These are phyloP conservation scores for Litsea cubeba DNA, from an alignment of 164 flowering plant species.

Conservation along the genomic window DNA sequence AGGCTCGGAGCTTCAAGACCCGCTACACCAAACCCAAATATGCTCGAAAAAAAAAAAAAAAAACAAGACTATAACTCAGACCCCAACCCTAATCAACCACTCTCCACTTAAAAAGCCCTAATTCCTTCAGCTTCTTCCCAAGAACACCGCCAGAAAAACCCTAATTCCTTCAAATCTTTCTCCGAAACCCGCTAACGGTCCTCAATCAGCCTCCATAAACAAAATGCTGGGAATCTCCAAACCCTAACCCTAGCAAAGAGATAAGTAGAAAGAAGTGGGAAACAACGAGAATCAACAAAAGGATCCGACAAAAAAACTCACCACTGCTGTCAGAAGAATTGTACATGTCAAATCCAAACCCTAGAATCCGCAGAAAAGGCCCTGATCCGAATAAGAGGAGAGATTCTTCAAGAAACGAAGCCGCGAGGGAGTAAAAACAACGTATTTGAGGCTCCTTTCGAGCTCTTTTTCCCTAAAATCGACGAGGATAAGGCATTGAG, in stretches of 20 bases:
- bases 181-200: constrained; percentile 1
- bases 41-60: neutral
- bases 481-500: too few species aligned
- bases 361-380: neutral
- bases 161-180: constrained; percentile 1
- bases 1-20: too few species aligned
- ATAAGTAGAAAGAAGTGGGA: too few species aligned
- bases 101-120: constrained; percentile 11
- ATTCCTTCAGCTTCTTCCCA: neutral
- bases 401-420: neutral
- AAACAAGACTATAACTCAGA: neutral
- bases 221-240: neutral
- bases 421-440: neutral
- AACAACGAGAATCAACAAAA: neutral
- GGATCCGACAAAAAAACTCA: constrained; percentile 10
- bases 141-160: constrained; percentile 6
- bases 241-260: constrained; percentile 8
- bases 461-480: neutral
- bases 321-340: constrained; percentile 46
- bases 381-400: neutral
- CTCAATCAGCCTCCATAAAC: neutral
- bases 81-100: neutral
- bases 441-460: neutral
- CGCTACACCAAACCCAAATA: too few species aligned
- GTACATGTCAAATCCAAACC: constrained; percentile 28